These are phyloP conservation scores for Mucor plumbeus DNA, from an alignment of 371 early-diverging fungal species.

Conservation along the genomic window DNA sequence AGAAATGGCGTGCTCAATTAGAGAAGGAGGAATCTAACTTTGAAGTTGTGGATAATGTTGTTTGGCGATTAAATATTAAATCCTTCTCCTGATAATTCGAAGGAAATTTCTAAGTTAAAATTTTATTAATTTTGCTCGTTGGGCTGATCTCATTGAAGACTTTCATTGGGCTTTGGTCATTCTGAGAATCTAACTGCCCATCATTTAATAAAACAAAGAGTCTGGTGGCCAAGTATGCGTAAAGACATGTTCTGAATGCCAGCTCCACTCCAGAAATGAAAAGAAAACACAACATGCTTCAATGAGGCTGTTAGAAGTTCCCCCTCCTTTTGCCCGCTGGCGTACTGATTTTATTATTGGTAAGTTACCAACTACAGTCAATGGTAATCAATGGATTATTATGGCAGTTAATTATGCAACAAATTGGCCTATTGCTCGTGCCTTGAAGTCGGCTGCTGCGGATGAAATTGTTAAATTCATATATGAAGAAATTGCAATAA, in stretches of 20 bases:
- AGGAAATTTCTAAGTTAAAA: too few relatives aligned
- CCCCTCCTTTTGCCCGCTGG: conserved; percentile 24
- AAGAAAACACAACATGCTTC: conserved; percentile 8
- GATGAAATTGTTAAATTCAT: conserved; percentile 25
- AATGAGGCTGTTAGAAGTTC: conserved; percentile 17
- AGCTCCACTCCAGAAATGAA: neutral
- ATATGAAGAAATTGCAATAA: conserved; percentile 4
- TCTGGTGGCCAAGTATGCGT: conserved; percentile 14
- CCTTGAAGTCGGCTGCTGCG: conserved; percentile 19
- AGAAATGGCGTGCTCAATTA: too few relatives aligned
- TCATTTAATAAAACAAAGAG: neutral
- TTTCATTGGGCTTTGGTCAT: conserved; percentile 13
- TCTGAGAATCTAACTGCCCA: neutral
- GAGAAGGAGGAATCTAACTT: too few relatives aligned
- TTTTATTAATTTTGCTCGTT: conserved; percentile 5
- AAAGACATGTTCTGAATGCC: neutral
- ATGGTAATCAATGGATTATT: conserved; percentile 28
- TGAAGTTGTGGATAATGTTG: too few relatives aligned
- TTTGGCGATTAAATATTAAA: too few relatives aligned
- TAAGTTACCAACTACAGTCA: conserved; percentile 22
- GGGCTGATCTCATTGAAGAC: conserved; percentile 11
- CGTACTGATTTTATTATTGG: conserved; percentile 37
- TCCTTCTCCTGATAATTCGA: too few relatives aligned
- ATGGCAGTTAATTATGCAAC: conserved; percentile 46
- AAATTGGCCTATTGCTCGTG: conserved; percentile 43